Percentiles rank a stretch among this genome's conserved stretches.
These are phyloP conservation scores for Kodamaea nitidulidarum DNA, from an alignment of 805 yeast genomes.

Conservation along the genomic window DNA sequence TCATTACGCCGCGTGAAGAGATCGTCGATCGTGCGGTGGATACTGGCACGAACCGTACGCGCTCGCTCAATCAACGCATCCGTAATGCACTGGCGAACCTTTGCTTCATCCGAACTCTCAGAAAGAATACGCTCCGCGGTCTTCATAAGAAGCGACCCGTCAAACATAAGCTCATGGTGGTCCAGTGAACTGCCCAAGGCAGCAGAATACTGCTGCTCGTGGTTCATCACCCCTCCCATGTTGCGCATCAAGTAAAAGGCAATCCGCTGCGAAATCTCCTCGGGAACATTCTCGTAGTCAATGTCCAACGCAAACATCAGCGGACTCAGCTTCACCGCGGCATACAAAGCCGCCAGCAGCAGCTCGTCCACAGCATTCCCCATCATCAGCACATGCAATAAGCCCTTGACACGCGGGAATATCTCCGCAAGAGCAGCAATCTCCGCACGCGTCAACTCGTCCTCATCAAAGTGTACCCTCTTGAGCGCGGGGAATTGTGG, in stretches of 20 bases:
- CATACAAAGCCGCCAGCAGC: slow-evolving; percentile 47
- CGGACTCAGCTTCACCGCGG: slow-evolving; percentile 43
- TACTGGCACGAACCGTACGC: slow-evolving; percentile 44
- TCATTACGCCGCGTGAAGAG: slow-evolving; percentile 43
- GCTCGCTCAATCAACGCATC: slow-evolving; percentile 52
- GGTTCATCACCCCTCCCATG: slow-evolving; percentile 46
- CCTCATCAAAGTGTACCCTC: slow-evolving; percentile 53
- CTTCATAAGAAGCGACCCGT: slow-evolving; percentile 69
- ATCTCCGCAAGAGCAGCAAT: slow-evolving; percentile 47
- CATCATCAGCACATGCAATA: slow-evolving; percentile 51
- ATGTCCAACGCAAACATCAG: slow-evolving; percentile 50
- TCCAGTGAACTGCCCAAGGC: slow-evolving; percentile 38
- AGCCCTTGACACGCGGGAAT: slow-evolving; percentile 43
- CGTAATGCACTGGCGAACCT: slow-evolving; percentile 42
- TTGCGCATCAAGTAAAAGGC: slow-evolving; percentile 56
- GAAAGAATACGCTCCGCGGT: slow-evolving; percentile 65
- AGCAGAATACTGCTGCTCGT: slow-evolving; percentile 31
- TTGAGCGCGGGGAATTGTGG: slow-evolving; percentile 45
- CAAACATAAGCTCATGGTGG: slow-evolving; percentile 67
- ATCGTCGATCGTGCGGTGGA: slow-evolving; percentile 49
- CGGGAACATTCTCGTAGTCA: slow-evolving; percentile 50
- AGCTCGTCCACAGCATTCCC: slow-evolving; percentile 45
- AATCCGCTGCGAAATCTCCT: slow-evolving; percentile 49
- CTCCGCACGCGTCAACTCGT: slow-evolving; percentile 44
- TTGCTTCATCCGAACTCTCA: slow-evolving; percentile 26